phyloP scores from a whole-genome alignment of 208 protist genomes.

The Histomonas meleagridis region DNA sequence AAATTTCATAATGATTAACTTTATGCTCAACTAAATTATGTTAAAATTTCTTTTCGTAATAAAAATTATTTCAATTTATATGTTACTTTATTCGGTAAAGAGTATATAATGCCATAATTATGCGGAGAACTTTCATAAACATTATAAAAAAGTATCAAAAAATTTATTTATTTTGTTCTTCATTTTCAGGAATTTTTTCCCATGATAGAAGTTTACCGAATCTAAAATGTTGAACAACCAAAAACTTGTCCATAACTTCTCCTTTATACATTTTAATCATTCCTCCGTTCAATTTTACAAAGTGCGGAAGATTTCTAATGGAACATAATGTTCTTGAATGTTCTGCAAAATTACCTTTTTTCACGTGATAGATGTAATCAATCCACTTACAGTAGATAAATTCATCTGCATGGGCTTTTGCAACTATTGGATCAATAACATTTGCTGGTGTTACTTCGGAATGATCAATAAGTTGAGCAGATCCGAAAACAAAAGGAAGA shows the following conservation, averaged over 20 bases:
- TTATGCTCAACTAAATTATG: too few species aligned
- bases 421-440: constrained; percentile 15
- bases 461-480: constrained; percentile 70
- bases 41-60: too few species aligned
- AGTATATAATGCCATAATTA: too few species aligned
- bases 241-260: constrained; percentile 51
- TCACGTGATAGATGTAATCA: neutral
- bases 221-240: constrained; percentile 54
- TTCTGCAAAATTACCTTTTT: constrained; percentile 35
- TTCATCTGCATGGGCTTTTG: neutral
- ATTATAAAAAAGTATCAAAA: too few species aligned
- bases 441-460: neutral
- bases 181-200: too few species aligned
- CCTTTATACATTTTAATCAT: constrained; percentile 52
- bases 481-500: constrained; percentile 85
- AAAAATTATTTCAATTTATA: too few species aligned
- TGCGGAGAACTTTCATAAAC: too few species aligned
- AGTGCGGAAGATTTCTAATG: constrained; percentile 38
- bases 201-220: constrained; percentile 43
- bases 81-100: too few species aligned
- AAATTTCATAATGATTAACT: too few species aligned
- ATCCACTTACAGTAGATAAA: constrained; percentile 16
- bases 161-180: too few species aligned
- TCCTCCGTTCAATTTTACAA: constrained; percentile 45
- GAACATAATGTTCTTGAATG: constrained; percentile 32